phyloP scores from a whole-genome alignment of 352 stramenopile genomes.

The Phytophthora capsici region DNA sequence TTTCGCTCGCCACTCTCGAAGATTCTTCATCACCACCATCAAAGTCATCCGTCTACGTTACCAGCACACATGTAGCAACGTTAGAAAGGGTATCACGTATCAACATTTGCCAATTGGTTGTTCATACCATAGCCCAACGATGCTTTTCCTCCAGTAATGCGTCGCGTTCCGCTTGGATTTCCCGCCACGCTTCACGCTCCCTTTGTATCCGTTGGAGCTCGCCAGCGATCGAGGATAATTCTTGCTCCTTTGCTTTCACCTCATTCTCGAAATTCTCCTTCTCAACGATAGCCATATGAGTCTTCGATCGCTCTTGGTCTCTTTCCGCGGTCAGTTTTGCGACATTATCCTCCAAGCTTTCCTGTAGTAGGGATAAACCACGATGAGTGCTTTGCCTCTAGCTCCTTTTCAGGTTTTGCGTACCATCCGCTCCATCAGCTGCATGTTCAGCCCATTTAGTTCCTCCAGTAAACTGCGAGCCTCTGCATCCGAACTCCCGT shows the following conservation, averaged over 20 bases:
- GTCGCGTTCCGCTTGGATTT: conserved; percentile 82
- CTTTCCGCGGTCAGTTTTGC: conserved; percentile 76
- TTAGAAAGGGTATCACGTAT: conserved; percentile 7
- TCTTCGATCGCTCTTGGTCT: conserved; percentile 76
- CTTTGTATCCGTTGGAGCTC: conserved; percentile 79
- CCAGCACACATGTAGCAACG: neutral
- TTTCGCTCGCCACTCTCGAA: conserved; percentile 38
- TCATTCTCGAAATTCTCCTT: conserved; percentile 65
- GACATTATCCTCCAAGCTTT: conserved; percentile 76
- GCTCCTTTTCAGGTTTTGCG: neutral
- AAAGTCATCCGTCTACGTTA: conserved; percentile 69
- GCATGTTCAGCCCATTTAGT: conserved; percentile 86
- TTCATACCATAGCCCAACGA: conserved; percentile 77
- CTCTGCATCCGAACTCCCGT: conserved; percentile 36
- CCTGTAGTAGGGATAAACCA: conserved; percentile 35
- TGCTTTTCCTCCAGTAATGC: conserved; percentile 85
- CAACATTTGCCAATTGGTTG: neutral
- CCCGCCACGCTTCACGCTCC: conserved; percentile 77
- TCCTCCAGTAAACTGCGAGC: conserved; percentile 83
- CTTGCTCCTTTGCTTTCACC: conserved; percentile 56
- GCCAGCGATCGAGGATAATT: conserved; percentile 50
- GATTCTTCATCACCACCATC: conserved; percentile 43
- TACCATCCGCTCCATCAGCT: conserved; percentile 82
- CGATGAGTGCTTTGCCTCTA: neutral
- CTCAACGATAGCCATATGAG: conserved; percentile 64